A percentile compares a stretch with the other conserved stretches of the same genome.
These are phyloP conservation scores for Lachnellula suecica DNA, from an alignment of 2,329 filamentous ascomycete genomes.

Conservation along the genomic window DNA sequence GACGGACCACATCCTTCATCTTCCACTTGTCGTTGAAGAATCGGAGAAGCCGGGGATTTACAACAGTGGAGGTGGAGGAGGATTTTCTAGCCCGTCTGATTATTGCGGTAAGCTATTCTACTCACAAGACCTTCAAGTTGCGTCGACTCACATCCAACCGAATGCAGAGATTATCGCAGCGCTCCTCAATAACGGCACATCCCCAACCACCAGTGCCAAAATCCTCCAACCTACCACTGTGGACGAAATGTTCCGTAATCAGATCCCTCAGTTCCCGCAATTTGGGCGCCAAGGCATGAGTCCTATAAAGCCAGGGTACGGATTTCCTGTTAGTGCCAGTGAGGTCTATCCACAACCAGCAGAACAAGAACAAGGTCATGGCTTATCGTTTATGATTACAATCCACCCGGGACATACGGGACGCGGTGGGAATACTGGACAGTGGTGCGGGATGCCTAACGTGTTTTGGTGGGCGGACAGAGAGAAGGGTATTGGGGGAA, in stretches of 20 bases:
- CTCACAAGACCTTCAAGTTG: not conserved
- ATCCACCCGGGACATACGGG: constrained; percentile 46
- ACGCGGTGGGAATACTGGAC: constrained; percentile 47
- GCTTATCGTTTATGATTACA: constrained; percentile 56
- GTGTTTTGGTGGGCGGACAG: constrained; percentile 63
- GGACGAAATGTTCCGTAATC: constrained; percentile 64
- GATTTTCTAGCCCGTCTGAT: constrained; percentile 58
- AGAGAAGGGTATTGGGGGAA: constrained; percentile 55
- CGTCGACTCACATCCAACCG: not conserved
- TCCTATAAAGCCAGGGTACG: constrained; percentile 47
- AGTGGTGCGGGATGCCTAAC: constrained; percentile 61
- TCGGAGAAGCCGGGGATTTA: constrained; percentile 34
- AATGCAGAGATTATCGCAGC: constrained; percentile 50
- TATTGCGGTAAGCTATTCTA: constrained; percentile 42
- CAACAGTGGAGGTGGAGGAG: constrained; percentile 61
- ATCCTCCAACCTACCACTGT: constrained; percentile 59
- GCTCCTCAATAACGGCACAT: constrained; percentile 63
- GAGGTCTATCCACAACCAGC: constrained; percentile 47
- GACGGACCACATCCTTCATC: constrained; percentile 17
- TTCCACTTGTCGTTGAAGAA: constrained; percentile 10
- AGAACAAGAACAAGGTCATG: constrained; percentile 64
- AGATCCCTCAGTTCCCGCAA: constrained; percentile 53
- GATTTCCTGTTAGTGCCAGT: constrained; percentile 45
- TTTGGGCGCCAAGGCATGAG: constrained; percentile 46
- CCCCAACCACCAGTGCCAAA: constrained; percentile 51